These are phyloP conservation scores for Hypoxylon sp. DNA, from an alignment of 2,329 filamentous ascomycete species.

Conservation along the genomic window DNA sequence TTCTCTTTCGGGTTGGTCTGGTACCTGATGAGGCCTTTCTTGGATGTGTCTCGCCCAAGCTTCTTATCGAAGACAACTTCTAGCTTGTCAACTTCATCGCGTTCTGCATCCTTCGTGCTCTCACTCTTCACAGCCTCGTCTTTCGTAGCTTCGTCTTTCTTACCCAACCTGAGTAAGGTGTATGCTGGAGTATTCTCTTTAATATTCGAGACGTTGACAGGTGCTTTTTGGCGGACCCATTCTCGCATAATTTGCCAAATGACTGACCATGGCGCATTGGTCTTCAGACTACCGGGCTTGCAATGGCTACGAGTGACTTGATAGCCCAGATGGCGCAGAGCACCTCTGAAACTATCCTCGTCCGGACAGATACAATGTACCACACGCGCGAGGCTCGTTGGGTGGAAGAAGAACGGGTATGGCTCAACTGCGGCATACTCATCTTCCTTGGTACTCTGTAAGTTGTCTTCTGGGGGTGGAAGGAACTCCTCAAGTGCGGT, in stretches of 20 bases:
- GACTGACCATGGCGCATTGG: constrained; percentile 88
- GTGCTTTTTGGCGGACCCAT: constrained; percentile 85
- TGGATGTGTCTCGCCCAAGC: constrained; percentile 77
- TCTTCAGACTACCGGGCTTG: constrained; percentile 90
- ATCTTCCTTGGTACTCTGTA: constrained; percentile 51
- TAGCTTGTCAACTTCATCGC: constrained; percentile 53
- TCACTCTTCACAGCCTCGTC: constrained; percentile 52
- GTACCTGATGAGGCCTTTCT: constrained; percentile 83
- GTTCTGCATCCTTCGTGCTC: constrained; percentile 42
- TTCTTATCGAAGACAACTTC: constrained; percentile 79
- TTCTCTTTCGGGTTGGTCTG: constrained; percentile 91
- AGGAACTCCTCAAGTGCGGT: constrained; percentile 84
- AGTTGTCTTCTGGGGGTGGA: constrained; percentile 49
- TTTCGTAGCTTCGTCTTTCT: constrained; percentile 53
- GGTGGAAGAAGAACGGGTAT: constrained; percentile 88
- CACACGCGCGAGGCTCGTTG: constrained; percentile 79
- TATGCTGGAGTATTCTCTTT: constrained; percentile 79
- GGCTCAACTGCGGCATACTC: constrained; percentile 76
- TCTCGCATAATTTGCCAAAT: constrained; percentile 96
- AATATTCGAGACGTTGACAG: constrained; percentile 79
- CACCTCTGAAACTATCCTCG: constrained; percentile 84
- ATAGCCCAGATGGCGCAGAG: constrained; percentile 84
- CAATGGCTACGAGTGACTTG: constrained; percentile 88
- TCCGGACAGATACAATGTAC: constrained; percentile 84
- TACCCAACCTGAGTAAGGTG: constrained; percentile 70